Evolutionary conservation across 2,329 filamentous ascomycete species (phyloP).

Genomic region (Chalara sp.): DNA sequence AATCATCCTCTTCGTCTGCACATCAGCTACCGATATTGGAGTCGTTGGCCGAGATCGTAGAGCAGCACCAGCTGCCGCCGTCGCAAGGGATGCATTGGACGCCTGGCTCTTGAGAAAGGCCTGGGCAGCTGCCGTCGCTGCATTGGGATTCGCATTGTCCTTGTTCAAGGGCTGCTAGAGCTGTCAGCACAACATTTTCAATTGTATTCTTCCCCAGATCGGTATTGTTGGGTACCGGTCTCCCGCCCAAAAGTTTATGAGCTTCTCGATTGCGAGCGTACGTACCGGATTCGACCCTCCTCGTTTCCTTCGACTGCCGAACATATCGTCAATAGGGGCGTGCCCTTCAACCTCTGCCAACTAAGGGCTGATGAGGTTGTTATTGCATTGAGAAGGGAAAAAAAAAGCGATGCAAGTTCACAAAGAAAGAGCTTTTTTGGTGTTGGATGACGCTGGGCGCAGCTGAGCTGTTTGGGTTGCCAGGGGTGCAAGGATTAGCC

Average conservation of each 20-base stretch:
- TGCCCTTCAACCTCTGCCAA: constrained; percentile 25
- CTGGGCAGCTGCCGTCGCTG: constrained; percentile 72
- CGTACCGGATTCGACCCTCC: constrained; percentile 36
- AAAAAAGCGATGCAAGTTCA: background rate
- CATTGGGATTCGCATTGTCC: constrained; percentile 62
- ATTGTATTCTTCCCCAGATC: no score
- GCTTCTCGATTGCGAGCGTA: constrained; percentile 5
- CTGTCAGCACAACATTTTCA: constrained; percentile 16
- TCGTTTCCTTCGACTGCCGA: constrained; percentile 29
- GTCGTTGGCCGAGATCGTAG: constrained; percentile 71
- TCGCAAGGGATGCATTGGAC: constrained; percentile 63
- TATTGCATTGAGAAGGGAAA: constrained; percentile 22
- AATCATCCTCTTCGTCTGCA: constrained; percentile 80
- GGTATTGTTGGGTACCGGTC: no score
- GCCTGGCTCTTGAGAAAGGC: constrained; percentile 67
- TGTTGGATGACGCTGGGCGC: background rate
- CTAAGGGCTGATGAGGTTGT: constrained; percentile 24
- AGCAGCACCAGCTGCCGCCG: constrained; percentile 80
- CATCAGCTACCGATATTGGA: constrained; percentile 71
- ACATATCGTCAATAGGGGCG: constrained; percentile 22
- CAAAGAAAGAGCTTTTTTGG: background rate
- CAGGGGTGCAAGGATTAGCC: no score
- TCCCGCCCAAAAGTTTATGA: background rate
- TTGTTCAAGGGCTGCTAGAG: constrained; percentile 48
- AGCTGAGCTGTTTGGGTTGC: no score